Percentiles rank a stretch among this genome's conserved stretches.
Conservation (phyloP, 352 stramenopile species). For the Phytophthora kernoviae region DNA sequence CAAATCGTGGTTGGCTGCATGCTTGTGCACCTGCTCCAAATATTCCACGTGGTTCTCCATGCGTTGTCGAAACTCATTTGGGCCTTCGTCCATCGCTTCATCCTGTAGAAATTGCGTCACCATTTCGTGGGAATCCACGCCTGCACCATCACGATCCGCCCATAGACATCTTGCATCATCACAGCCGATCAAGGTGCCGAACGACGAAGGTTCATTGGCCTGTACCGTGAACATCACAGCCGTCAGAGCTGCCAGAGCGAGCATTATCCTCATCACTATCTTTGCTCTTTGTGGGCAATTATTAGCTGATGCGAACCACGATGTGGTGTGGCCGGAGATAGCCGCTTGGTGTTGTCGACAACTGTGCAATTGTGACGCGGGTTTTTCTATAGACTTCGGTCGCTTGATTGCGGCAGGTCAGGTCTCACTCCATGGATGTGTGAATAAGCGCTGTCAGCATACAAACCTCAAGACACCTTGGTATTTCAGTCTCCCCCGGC, state of each 20-base stretch:
- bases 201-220: constrained; percentile 30
- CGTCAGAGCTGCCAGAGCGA: constrained; percentile 10
- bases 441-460: constrained; percentile 2
- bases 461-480: constrained; percentile 24
- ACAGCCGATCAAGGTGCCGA: constrained; percentile 67
- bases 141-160: constrained; percentile 44
- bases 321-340: constrained; percentile 19
- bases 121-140: constrained; percentile 45
- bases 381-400: constrained; percentile 3
- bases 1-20: constrained; percentile 42
- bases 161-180: constrained; percentile 52
- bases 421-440: too few species aligned
- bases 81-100: constrained; percentile 36
- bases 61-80: constrained; percentile 47
- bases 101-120: constrained; percentile 64
- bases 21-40: constrained; percentile 66
- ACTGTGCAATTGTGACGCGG: constrained; percentile 19
- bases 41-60: constrained; percentile 69
- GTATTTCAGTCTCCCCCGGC: too few species aligned
- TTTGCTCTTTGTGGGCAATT: constrained; percentile 1
- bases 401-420: constrained; percentile 24
- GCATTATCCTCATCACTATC: constrained; percentile 12
- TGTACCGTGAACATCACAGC: constrained; percentile 4
- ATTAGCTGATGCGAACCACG: neutral
- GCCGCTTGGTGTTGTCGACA: constrained; percentile 5